A percentile compares a stretch with the other conserved stretches of the same genome.
phyloP scores from a whole-genome alignment of 768 basidiomycete genomes.

The Lactarius psammicola region DNA sequence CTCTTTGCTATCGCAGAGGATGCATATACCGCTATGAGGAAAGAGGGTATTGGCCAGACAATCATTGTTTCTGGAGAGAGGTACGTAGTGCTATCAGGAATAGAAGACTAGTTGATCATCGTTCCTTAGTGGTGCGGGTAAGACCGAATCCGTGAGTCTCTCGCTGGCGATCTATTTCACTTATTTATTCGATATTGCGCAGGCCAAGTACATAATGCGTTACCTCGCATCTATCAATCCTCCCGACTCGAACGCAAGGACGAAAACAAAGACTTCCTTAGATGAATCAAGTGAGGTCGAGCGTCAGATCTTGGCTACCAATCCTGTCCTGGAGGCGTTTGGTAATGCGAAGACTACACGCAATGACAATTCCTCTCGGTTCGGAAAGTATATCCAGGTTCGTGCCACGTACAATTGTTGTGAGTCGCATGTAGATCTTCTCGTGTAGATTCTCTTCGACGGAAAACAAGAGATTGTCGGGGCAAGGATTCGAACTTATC shows the following conservation, averaged over 20 bases:
- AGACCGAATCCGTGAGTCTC: slow-evolving; percentile 86
- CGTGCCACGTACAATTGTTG: slow-evolving; percentile 29
- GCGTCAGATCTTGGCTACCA: slow-evolving; percentile 96
- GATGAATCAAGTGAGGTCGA: slow-evolving; percentile 95
- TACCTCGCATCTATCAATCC: slow-evolving; percentile 98
- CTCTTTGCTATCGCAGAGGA: slow-evolving; percentile 99
- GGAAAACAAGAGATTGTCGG: slow-evolving; percentile 96
- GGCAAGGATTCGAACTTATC: slow-evolving; percentile 97
- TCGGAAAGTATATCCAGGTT: slow-evolving; percentile 99
- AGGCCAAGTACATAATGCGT: slow-evolving; percentile 99
- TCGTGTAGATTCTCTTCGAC: slow-evolving; percentile 90
- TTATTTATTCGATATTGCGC: slow-evolving; percentile 23
- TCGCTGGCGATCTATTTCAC: not conserved
- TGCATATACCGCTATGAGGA: slow-evolving; percentile 96
- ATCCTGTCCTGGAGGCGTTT: slow-evolving; percentile 97
- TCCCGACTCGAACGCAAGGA: slow-evolving; percentile 55
- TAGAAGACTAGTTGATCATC: slow-evolving; percentile 24
- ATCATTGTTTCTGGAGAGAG: slow-evolving; percentile 99
- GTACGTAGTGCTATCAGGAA: slow-evolving; percentile 43
- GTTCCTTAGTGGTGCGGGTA: slow-evolving; percentile 84
- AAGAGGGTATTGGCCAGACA: slow-evolving; percentile 92
- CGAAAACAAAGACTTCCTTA: slow-evolving; percentile 67
- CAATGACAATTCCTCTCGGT: slow-evolving; percentile 98
- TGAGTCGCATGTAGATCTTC: slow-evolving; percentile 3
- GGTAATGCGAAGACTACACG: slow-evolving; percentile 99